These are phyloP conservation scores for Aspergillus nomiae DNA, from an alignment of 2,329 filamentous ascomycete genomes.

Conservation along the genomic window DNA sequence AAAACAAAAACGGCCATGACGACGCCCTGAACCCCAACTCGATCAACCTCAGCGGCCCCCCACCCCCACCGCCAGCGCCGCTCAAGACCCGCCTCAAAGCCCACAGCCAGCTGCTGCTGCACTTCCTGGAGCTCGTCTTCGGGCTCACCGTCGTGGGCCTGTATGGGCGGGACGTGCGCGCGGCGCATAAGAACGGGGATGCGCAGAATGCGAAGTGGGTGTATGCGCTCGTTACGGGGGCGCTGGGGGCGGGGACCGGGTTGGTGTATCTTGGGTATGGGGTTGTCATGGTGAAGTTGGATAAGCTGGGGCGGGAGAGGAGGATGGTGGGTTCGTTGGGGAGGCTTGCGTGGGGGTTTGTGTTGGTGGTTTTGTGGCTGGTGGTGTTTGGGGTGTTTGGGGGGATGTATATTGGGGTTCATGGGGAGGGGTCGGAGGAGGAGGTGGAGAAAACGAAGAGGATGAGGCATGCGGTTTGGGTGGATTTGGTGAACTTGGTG, in stretches of 20 bases:
- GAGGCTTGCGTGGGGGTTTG: constrained; percentile 67
- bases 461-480: constrained; percentile 87
- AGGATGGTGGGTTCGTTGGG: constrained; percentile 28
- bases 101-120: constrained; percentile 51
- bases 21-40: constrained; percentile 14
- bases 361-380: constrained; percentile 78
- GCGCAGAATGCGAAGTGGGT: constrained; percentile 72
- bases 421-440: constrained; percentile 8
- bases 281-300: constrained; percentile 40
- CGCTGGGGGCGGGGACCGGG: constrained; percentile 65
- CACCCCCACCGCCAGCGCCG: constrained; percentile 18
- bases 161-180: constrained; percentile 68
- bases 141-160: constrained; percentile 76
- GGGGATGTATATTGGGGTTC: constrained; percentile 68
- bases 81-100: constrained; percentile 18
- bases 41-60: constrained; percentile 19
- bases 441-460: constrained; percentile 54
- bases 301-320: constrained; percentile 33
- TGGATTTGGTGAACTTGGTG: constrained; percentile 72
- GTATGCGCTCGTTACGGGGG: constrained; percentile 72
- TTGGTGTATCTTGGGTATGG: constrained; percentile 68
- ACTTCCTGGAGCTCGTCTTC: constrained; percentile 75
- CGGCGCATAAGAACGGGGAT: constrained; percentile 47
- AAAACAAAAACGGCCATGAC: constrained; percentile 17
- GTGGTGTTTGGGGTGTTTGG: constrained; percentile 83